Conservation (phyloP, 129 eudicot genomes). For the Pittosporum tobira region DNA sequence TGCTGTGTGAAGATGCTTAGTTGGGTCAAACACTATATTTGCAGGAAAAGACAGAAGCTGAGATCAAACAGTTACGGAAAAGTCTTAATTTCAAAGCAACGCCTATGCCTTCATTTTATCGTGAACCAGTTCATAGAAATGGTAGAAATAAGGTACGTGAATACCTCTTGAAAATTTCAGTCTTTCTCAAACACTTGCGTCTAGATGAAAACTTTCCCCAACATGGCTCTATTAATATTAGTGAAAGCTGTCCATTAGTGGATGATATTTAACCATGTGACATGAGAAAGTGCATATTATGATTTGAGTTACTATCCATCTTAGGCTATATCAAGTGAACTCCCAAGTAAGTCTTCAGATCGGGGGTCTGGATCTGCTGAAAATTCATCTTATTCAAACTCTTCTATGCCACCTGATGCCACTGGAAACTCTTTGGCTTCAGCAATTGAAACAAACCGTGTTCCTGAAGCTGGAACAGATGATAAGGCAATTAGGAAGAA, state of each 20-base stretch:
- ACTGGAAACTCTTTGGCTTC: conserved; percentile 26
- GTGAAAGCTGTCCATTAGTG: neutral
- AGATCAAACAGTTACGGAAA: conserved; percentile 49
- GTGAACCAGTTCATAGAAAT: conserved; percentile 22
- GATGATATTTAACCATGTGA: neutral
- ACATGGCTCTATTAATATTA: neutral
- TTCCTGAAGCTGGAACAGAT: conserved; percentile 13
- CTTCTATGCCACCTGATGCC: conserved; percentile 20
- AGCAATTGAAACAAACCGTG: conserved; percentile 22
- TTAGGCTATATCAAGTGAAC: conserved; percentile 37
- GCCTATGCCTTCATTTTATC: conserved; percentile 79
- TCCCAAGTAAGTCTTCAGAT: conserved; percentile 17
- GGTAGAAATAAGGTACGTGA: conserved; percentile 46
- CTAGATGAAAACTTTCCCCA: neutral
- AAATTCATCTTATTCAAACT: conserved; percentile 10
- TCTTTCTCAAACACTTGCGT: neutral
- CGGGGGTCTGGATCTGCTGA: conserved; percentile 13
- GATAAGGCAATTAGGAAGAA: conserved; percentile 19
- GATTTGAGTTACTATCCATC: conserved; percentile 4
- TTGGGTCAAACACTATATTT: conserved; percentile 12
- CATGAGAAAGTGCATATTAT: neutral
- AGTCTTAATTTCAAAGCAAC: conserved; percentile 68
- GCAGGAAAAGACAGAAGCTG: conserved; percentile 56
- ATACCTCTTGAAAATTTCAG: neutral
- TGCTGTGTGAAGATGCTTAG: neutral